Conservation (phyloP, 2,329 filamentous ascomycete species). For the Pestalotiopsis sp. region DNA sequence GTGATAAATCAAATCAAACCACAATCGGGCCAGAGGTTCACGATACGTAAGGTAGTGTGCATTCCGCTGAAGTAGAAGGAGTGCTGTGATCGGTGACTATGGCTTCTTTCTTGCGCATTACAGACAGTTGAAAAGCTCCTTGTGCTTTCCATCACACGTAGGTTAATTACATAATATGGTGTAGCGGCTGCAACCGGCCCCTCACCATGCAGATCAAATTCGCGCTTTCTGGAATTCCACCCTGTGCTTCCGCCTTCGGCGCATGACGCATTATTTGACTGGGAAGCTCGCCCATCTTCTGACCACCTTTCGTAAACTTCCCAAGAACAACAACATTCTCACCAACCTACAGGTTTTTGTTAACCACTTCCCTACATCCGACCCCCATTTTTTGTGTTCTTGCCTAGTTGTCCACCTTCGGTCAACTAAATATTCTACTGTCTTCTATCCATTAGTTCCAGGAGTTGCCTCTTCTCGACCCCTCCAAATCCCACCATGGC, state of each 20-base stretch:
- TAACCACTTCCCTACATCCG: background rate
- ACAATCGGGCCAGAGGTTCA: too few species aligned
- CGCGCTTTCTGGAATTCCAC: background rate
- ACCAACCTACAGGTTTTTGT: background rate
- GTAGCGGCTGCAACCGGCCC: too few species aligned
- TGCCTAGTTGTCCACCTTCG: background rate
- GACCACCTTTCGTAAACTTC: background rate
- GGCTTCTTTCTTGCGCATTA: too few species aligned
- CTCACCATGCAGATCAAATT: background rate
- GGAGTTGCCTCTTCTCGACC: background rate
- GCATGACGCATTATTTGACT: conserved; percentile 12
- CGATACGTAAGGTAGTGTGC: too few species aligned
- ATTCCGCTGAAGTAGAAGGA: too few species aligned
- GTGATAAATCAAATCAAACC: too few species aligned
- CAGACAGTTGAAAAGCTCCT: too few species aligned
- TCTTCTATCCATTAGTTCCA: background rate
- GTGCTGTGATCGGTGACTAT: too few species aligned
- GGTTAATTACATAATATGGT: too few species aligned
- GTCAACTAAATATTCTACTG: background rate
- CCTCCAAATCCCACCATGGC: conserved; percentile 55
- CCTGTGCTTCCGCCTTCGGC: conserved; percentile 10
- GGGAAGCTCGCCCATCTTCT: background rate
- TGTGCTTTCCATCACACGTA: too few species aligned
- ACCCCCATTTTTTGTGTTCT: background rate
- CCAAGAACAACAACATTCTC: background rate